Evolutionary conservation across 139 green algal genomes (phyloP).

Genomic region (Chlamydomonas eustigma): DNA sequence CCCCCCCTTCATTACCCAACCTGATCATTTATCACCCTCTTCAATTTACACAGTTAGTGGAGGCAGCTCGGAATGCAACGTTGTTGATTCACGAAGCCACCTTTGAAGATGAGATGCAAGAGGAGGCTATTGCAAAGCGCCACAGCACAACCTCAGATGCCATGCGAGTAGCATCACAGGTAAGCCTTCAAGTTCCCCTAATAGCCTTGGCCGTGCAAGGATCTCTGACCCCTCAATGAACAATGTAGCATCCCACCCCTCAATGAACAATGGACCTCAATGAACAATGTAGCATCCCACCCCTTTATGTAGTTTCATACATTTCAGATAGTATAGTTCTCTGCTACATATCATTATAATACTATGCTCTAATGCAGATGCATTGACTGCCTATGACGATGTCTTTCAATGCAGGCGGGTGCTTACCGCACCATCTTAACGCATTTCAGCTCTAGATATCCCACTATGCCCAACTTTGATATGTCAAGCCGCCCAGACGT

Average conservation of each 20-base stretch:
- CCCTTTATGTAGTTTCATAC: too few relatives aligned
- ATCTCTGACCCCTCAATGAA: too few relatives aligned
- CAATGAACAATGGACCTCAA: too few relatives aligned
- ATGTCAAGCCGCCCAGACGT: constrained; percentile 33
- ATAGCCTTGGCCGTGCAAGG: too few relatives aligned
- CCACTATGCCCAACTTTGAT: constrained; percentile 75
- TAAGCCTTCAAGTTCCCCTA: constrained; percentile 13
- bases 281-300: too few relatives aligned
- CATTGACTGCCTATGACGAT: too few relatives aligned
- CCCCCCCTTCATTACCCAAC: too few relatives aligned
- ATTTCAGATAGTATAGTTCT: too few relatives aligned
- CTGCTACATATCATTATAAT: too few relatives aligned
- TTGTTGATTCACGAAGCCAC: constrained; percentile 97
- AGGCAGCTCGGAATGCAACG: constrained; percentile 70
- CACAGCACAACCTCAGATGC: constrained; percentile 89
- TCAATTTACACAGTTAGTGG: constrained; percentile 60
- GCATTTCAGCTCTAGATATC: constrained; percentile 95
- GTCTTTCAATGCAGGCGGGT: constrained; percentile 52
- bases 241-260: too few relatives aligned
- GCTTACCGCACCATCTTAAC: constrained; percentile 92
- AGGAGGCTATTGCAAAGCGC: constrained; percentile 82
- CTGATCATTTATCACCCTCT: too few relatives aligned
- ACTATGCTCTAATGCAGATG: too few relatives aligned
- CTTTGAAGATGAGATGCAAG: constrained; percentile 87
- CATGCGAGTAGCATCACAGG: constrained; percentile 48